Evolutionary conservation across 805 yeast genomes (phyloP), one percentile per base, ranked within the genome.

Genomic region (Suhomyces sp.): DNA sequence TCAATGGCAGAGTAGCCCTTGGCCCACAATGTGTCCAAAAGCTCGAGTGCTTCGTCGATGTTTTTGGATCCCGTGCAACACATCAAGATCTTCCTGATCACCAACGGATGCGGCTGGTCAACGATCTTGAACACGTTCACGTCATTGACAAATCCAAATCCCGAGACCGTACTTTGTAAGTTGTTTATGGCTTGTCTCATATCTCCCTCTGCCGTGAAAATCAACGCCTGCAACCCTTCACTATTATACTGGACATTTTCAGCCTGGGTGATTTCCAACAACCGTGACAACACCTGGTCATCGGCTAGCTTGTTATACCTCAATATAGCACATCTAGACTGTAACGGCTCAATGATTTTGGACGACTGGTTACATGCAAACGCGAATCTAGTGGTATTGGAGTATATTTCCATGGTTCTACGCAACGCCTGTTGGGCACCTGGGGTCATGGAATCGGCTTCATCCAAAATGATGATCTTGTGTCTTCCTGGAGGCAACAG

Each of bases 161-260:
- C 99, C 0, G 97, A 90, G 31, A 86, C 93, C 0, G 97, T 91
- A 63, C 96, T 86, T 67, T 94, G 99, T 54, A 94, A 68, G 69
- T 94, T 94, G 66, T 94, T 94, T 47, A 94, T 82, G 0, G 98
- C 99, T 70, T 94, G 99, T 69, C 99, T 84, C 99, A 94, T 93
- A 67, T 94, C 99, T 54, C 99, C 99, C 66, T 94, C 99, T 0
- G 97, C 96, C 0, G 97, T 87, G 72, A 94, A 94, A 13, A 94
- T 84, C 54, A 94, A 78, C 0, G 99, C 98, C 59, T 90, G 90
- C 35, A 94, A 71, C 0, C 99, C 99, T 68, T 90, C 97, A 56
- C 90, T 88, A 15, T 92, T 83, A 69, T 83, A 88, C 63, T 90
- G 76, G 12, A 93, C 88, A 44, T 83, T 67, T 67, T 94, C 98